phyloP scores from a whole-genome alignment of 148 eudicot species.

The Vaccinium macrocarpon region DNA sequence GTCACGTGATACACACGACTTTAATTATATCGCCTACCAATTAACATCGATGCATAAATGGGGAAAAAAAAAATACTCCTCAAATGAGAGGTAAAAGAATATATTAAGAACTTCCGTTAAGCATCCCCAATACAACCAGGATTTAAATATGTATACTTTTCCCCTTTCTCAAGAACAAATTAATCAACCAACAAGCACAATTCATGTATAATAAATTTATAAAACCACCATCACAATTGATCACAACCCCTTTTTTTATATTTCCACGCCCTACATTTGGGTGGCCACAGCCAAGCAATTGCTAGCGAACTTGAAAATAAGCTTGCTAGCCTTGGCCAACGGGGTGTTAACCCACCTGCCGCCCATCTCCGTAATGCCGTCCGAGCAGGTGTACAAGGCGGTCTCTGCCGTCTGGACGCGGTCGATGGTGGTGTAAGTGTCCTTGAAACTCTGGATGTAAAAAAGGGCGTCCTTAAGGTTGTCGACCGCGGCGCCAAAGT shows the following conservation, averaged over 20 bases:
- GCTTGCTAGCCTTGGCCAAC: neutral
- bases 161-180: neutral
- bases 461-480: neutral
- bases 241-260: neutral
- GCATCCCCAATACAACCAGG: neutral
- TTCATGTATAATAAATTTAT: neutral
- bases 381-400: neutral
- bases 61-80: too few relatives aligned
- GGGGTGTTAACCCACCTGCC: slow-evolving; percentile 5
- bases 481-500: neutral
- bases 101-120: neutral
- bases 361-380: neutral
- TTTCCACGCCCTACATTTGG: neutral
- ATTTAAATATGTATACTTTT: neutral
- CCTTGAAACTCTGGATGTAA: neutral
- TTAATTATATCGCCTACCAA: too few relatives aligned
- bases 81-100: too few relatives aligned
- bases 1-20: too few relatives aligned
- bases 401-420: slow-evolving; percentile 9
- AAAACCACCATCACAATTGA: too few relatives aligned
- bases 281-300: slow-evolving; percentile 12
- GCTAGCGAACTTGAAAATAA: neutral
- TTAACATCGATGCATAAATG: too few relatives aligned
- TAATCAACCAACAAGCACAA: neutral
- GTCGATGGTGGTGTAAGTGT: neutral